Conservation (phyloP, 2,329 filamentous ascomycete species). For the Alternaria sp. region DNA sequence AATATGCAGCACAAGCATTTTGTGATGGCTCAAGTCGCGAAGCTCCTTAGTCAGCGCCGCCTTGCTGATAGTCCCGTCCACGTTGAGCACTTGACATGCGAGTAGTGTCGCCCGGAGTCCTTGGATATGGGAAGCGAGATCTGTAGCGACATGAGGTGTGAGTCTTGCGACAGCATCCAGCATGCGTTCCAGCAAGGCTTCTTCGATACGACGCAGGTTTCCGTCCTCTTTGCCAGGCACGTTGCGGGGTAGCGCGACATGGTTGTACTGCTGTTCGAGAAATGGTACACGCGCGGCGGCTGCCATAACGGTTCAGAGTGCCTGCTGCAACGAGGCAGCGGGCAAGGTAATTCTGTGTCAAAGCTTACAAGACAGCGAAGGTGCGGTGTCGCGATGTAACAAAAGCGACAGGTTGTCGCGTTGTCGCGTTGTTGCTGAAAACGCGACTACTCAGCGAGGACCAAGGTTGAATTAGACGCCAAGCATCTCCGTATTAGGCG, state of each 20-base stretch:
- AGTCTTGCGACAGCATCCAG: constrained; percentile 32
- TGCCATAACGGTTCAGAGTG: constrained; percentile 26
- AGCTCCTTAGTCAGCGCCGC: constrained; percentile 30
- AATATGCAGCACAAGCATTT: constrained; percentile 56
- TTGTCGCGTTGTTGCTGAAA: background rate
- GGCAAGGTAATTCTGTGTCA: background rate
- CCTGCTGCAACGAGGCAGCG: constrained; percentile 11
- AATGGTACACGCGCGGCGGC: constrained; percentile 16
- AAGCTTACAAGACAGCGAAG: background rate
- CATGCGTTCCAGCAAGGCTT: constrained; percentile 42
- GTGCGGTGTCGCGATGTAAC: background rate
- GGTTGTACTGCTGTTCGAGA: constrained; percentile 44
- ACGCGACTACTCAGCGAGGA: background rate
- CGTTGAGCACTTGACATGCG: constrained; percentile 31
- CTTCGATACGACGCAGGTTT: constrained; percentile 37
- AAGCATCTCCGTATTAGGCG: constrained; percentile 3
- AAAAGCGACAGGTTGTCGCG: background rate
- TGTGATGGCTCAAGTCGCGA: constrained; percentile 10
- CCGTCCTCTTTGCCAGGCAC: constrained; percentile 49
- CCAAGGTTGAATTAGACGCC: background rate
- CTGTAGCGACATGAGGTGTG: constrained; percentile 14
- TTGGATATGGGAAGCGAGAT: constrained; percentile 22
- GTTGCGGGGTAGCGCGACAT: constrained; percentile 50
- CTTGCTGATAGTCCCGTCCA: constrained; percentile 35
- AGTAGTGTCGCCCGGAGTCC: constrained; percentile 24